Evolutionary conservation across 2,329 filamentous ascomycete genomes (phyloP).

Genomic region (Bretziella fagacearum): DNA sequence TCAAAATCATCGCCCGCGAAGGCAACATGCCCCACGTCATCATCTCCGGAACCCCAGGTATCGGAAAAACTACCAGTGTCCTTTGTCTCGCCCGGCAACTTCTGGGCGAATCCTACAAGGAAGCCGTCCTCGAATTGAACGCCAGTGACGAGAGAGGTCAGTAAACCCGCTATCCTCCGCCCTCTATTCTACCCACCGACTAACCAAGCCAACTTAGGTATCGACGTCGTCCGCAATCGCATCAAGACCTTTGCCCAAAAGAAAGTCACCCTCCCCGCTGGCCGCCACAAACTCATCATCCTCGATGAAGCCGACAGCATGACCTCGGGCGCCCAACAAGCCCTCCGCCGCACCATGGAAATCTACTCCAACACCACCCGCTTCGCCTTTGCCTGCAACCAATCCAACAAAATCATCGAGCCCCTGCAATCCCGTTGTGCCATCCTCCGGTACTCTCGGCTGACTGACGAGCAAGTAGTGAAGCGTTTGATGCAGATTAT

Average conservation of each 20-base stretch:
- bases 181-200: slow-evolving; percentile 23
- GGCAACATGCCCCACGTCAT: slow-evolving; percentile 99
- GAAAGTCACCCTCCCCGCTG: slow-evolving; percentile 83
- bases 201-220: slow-evolving; percentile 36
- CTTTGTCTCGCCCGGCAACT: slow-evolving; percentile 84
- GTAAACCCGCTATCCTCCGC: slow-evolving; percentile 7
- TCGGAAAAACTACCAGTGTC: slow-evolving; percentile 94
- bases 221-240: slow-evolving; percentile 89
- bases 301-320: slow-evolving; percentile 97
- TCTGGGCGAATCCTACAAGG: slow-evolving; percentile 85
- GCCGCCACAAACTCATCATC: slow-evolving; percentile 90
- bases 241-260: slow-evolving; percentile 99
- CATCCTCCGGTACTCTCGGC: slow-evolving; percentile 79
- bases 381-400: slow-evolving; percentile 96
- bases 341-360: slow-evolving; percentile 90
- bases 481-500: slow-evolving; percentile 84
- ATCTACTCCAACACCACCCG: slow-evolving; percentile 94
- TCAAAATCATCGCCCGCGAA: slow-evolving; percentile 97
- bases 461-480: slow-evolving; percentile 85
- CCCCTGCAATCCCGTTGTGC: slow-evolving; percentile 94
- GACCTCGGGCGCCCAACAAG: slow-evolving; percentile 93
- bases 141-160: slow-evolving; percentile 82
- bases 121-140: slow-evolving; percentile 91
- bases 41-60: slow-evolving; percentile 98
- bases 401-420: slow-evolving; percentile 98